phyloP scores from a whole-genome alignment of 2,329 filamentous ascomycete species.

The Cordyceps javanica region DNA sequence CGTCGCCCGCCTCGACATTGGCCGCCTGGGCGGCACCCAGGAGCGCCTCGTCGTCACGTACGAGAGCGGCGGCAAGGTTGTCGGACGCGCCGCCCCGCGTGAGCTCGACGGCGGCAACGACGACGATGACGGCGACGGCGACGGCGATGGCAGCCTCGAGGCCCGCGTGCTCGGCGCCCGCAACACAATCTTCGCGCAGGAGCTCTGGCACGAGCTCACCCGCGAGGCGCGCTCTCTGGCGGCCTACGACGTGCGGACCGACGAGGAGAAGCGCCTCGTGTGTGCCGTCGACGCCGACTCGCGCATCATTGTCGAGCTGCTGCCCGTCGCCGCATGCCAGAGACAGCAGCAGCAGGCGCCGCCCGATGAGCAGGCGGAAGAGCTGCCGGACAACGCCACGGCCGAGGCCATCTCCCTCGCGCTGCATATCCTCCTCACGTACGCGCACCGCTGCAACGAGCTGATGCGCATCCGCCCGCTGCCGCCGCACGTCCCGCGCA shows the following conservation, averaged over 20 bases:
- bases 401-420: conserved; percentile 62
- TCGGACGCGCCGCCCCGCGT: conserved; percentile 50
- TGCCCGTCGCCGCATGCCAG: conserved; percentile 53
- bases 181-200: conserved; percentile 75
- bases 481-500: conserved; percentile 32
- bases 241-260: conserved; percentile 62
- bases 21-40: conserved; percentile 43
- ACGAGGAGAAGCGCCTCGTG: conserved; percentile 50
- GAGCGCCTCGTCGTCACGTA: conserved; percentile 64
- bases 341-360: conserved; percentile 20
- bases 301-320: conserved; percentile 60
- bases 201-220: conserved; percentile 84
- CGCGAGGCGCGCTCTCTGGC: conserved; percentile 71
- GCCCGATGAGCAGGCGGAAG: conserved; percentile 15
- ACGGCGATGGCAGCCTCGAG: conserved; percentile 44
- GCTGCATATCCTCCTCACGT: conserved; percentile 69
- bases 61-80: conserved; percentile 48
- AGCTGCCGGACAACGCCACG: conserved; percentile 39
- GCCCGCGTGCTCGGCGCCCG: conserved; percentile 66
- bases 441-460: conserved; percentile 72
- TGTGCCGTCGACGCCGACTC: conserved; percentile 47
- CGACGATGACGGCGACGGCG: conserved; percentile 51
- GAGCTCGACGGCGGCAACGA: no score
- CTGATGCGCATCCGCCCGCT: conserved; percentile 57
- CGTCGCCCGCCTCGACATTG: conserved; percentile 64